Percentiles rank a stretch among this genome's conserved stretches.
Evolutionary conservation across 1,284 basidiomycete genomes (phyloP).

Genomic region (Taiwanofungus camphoratus): DNA sequence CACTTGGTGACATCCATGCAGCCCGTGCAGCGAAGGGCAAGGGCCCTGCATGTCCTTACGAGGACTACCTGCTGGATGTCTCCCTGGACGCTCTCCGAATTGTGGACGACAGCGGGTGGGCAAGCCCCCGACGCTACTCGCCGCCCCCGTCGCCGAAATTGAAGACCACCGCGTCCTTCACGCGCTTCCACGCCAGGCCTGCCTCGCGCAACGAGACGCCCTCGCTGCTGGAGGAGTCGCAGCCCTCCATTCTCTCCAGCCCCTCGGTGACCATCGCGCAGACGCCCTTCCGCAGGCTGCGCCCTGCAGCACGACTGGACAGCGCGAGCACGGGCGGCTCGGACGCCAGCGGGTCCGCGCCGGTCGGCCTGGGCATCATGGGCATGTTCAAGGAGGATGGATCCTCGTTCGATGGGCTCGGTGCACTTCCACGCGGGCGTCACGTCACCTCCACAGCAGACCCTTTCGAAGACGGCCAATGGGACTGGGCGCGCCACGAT

Average conservation of each 20-base stretch:
- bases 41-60: constrained; percentile 2
- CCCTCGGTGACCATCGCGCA: constrained; percentile 1
- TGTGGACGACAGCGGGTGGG: constrained; percentile 6
- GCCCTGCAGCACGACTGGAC: too few relatives aligned
- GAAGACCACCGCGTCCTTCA: not conserved
- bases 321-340: too few relatives aligned
- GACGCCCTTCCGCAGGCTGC: not conserved
- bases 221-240: constrained; percentile 3
- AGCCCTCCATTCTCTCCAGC: constrained; percentile 1
- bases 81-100: constrained; percentile 2
- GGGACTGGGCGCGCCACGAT: constrained; percentile 1
- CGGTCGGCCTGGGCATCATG: constrained; percentile 22
- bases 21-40: not conserved
- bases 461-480: not conserved
- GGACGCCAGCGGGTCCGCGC: too few relatives aligned
- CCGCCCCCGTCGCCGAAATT: not conserved
- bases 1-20: too few relatives aligned
- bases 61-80: constrained; percentile 7
- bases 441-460: not conserved
- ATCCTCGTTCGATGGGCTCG: constrained; percentile 20
- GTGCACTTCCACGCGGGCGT: constrained; percentile 14
- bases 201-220: not conserved
- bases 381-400: constrained; percentile 19
- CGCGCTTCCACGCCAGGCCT: not conserved
- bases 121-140: not conserved